Base-by-base conservation (phyloP, 257 asterid genomes). In the Gentiana macrophylla region DNA sequence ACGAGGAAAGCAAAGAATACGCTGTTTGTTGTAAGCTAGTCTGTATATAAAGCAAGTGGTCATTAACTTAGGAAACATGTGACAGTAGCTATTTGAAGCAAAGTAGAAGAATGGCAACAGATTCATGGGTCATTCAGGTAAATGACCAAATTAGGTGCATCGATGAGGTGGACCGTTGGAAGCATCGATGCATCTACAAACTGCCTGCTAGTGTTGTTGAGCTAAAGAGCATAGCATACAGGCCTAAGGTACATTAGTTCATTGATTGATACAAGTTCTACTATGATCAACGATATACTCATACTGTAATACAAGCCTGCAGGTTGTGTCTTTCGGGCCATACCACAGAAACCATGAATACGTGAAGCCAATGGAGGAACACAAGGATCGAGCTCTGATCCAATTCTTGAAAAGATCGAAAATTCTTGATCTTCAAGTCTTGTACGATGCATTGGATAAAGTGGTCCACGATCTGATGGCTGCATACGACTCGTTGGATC, bases 301-400 rank as follows among this genome's bases (percentile, higher is more conserved):
- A n/a, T n/a, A n/a, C n/a, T n/a, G n/a, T n/a, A n/a, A n/a, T n/a
- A n/a, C n/a, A n/a, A n/a, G n/a, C n/a, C n/a, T n/a, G n/a, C 80
- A 70, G 48, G 66, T 65, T 4, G 84, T 75, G 35, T 80, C 82
- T 2, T 54, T 80, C 1, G 84, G 84, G 1, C 84, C 84, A 35
- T 80, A 80, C 49, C 82, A 77, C 35, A 56, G 64, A 35, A 56
- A 62, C 8, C 0, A 45, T 9, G 43, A 24, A 5, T 32, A 45
- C 58, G 38, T 74, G 55, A 66, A 12, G 62, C 60, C 63, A 3
- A 80, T 80, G 87, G 81, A 80, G 59, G 63, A 41, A 46, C 81
- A 77, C 72, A 80, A 80, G 71, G 74, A 55, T n/a, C 70, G 88
- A 15, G 84, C 82, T 33, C 62, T 75, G 35, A 56, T 56, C 1